Evolutionary conservation across 805 yeast genomes (phyloP), one percentile per base, ranked within the genome.

Genomic region (Kregervanrija delftensis): DNA sequence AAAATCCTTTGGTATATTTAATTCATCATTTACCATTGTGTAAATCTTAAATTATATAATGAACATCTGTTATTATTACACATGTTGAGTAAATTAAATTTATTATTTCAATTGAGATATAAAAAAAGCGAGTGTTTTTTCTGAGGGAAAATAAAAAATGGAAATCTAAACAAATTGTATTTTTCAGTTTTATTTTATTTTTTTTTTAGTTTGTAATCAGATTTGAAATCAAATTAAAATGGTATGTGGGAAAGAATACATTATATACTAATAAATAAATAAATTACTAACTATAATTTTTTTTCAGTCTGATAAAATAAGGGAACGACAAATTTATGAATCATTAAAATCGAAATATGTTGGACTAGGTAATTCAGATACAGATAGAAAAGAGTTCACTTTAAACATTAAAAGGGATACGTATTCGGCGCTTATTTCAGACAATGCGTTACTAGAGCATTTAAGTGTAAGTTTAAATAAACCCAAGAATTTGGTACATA

Each of bases 301-400:
- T 22, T 28, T 28, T 36, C 41, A 75, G 88, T 81, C 87, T 5
- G 89, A 83, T 52, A 79, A 77, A 61, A 67, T 77, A 16, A 67
- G 83, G 50, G 85, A 81, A 37, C 71, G 71, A 48, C 83, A 76
- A 54, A 67, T 69, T 39, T 81, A 70, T 56, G 78, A 76, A 40
- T 73, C 68, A 31, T 67, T 78, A 42, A 81, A 79, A 54, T 57
- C 77, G 37, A 78, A 82, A 55, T 79, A 84, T 57, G 67, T 83
- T 16, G 96, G 95, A 1, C 61, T 90, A 1, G 96, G 96, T 0
- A 73, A 79, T 56, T 72, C 89, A 9, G 81, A 79, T 43, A 88
- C 95, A 0, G 69, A 83, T 0, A 68, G 81, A 42, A 69, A 70
- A 12, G 91, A 86, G 59, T 90, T 91, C 77, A 55, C 81, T 48